Evolutionary conservation across 2,329 filamentous ascomycete genomes (phyloP).

Genomic region (Drechslera avenae): DNA sequence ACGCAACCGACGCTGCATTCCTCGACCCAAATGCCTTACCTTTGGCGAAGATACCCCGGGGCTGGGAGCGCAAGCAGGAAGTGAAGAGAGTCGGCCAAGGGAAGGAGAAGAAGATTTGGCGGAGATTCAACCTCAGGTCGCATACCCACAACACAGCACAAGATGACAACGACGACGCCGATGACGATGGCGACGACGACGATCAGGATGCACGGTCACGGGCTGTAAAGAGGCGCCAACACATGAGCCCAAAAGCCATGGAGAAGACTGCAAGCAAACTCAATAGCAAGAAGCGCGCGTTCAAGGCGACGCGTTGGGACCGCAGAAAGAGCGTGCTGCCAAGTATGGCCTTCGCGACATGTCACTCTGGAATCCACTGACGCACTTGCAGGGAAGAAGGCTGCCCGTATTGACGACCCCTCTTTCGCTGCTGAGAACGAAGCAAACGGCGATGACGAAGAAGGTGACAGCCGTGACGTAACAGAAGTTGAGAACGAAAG

Average conservation of each 20-base stretch:
- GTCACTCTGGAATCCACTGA: constrained; percentile 14
- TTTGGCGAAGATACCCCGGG: constrained; percentile 51
- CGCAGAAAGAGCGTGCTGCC: constrained; percentile 43
- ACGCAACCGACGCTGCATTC: constrained; percentile 48
- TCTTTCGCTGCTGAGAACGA: neutral
- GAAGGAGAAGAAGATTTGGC: constrained; percentile 56
- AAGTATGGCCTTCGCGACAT: constrained; percentile 25
- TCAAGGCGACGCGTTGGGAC: constrained; percentile 46
- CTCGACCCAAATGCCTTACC: constrained; percentile 51
- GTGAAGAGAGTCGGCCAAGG: constrained; percentile 46
- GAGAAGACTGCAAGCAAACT: constrained; percentile 28
- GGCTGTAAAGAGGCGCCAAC: constrained; percentile 53
- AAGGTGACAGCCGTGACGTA: constrained; percentile 16
- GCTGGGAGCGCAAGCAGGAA: constrained; percentile 56
- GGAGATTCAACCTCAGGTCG: constrained; percentile 46
- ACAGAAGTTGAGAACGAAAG: constrained; percentile 22
- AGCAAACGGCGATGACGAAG: constrained; percentile 12
- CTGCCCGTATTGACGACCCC: constrained; percentile 3
- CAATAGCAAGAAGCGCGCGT: constrained; percentile 37
- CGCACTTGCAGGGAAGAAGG: constrained; percentile 34
- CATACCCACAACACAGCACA: constrained; percentile 22
- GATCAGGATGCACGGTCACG: constrained; percentile 45
- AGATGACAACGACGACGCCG: constrained; percentile 20
- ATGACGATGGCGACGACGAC: constrained; percentile 27
- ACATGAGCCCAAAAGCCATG: constrained; percentile 43